phyloP scores from a whole-genome alignment of 306 rosid genomes.

The Acacia acuminata region DNA sequence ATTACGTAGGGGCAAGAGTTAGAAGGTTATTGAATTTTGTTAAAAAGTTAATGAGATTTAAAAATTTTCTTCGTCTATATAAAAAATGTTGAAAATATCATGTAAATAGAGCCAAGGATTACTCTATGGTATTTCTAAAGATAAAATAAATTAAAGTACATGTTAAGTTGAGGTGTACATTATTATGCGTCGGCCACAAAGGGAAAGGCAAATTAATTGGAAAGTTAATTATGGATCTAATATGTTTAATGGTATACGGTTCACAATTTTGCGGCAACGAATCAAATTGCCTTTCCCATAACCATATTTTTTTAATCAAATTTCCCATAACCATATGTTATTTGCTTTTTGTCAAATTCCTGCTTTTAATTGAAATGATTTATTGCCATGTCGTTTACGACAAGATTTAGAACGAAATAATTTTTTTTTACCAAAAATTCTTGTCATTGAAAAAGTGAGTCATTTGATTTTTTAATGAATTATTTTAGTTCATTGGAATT shows the following conservation, averaged over 20 bases:
- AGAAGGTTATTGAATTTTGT: too few relatives aligned
- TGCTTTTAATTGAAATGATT: conserved; percentile 7
- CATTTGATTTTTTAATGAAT: background rate
- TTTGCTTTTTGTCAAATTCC: too few relatives aligned
- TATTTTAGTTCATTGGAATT: background rate
- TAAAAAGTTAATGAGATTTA: too few relatives aligned
- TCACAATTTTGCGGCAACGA: conserved; percentile 41
- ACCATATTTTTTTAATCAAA: conserved; percentile 3
- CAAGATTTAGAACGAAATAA: background rate
- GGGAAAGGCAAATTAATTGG: conserved; percentile 29
- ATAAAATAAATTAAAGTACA: background rate
- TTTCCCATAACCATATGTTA: too few relatives aligned
- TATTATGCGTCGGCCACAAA: background rate
- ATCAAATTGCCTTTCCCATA: conserved; percentile 33
- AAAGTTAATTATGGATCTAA: conserved; percentile 16
- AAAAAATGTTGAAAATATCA: too few relatives aligned
- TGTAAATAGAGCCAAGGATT: too few relatives aligned
- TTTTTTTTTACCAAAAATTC: background rate
- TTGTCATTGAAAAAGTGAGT: background rate
- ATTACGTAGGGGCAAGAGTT: too few relatives aligned
- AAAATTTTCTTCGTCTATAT: too few relatives aligned
- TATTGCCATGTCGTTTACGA: background rate
- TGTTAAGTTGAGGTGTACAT: too few relatives aligned
- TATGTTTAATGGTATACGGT: conserved; percentile 17
- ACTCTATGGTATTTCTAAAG: too few relatives aligned